These are phyloP conservation scores for Fonsecaea pedrosoi DNA, from an alignment of 2,329 filamentous ascomycete genomes.

Conservation along the genomic window DNA sequence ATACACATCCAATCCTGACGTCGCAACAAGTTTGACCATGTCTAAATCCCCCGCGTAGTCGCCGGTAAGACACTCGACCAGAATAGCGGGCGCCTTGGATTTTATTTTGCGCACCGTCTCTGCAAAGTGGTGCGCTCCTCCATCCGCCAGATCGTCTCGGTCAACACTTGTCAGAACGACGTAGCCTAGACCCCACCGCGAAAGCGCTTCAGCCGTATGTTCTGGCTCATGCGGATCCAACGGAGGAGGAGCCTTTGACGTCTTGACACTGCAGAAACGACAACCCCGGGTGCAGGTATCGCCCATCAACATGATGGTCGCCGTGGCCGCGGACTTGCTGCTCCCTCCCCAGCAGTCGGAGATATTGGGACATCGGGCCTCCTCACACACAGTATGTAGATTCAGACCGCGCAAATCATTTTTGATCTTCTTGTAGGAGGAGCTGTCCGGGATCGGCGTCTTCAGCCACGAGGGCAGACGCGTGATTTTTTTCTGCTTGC, in stretches of 20 bases:
- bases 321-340: slow-evolving; percentile 87
- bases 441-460: slow-evolving; percentile 85
- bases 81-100: slow-evolving; percentile 64
- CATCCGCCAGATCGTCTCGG: slow-evolving; percentile 87
- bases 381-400: slow-evolving; percentile 95
- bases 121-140: slow-evolving; percentile 86
- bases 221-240: slow-evolving; percentile 96
- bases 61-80: slow-evolving; percentile 65
- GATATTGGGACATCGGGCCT: slow-evolving; percentile 96
- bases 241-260: slow-evolving; percentile 74
- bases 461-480: slow-evolving; percentile 93
- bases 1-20: slow-evolving; percentile 91
- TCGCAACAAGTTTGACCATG: slow-evolving; percentile 83
- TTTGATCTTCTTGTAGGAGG: slow-evolving; percentile 94
- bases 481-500: slow-evolving; percentile 69
- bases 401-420: slow-evolving; percentile 86
- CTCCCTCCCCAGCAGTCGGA: slow-evolving; percentile 96
- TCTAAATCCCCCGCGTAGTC: slow-evolving; percentile 86
- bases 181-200: slow-evolving; percentile 92
- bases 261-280: slow-evolving; percentile 97
- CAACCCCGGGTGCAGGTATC: slow-evolving; percentile 97
- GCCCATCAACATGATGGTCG: slow-evolving; percentile 99
- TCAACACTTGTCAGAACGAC: slow-evolving; percentile 94
- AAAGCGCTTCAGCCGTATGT: slow-evolving; percentile 91
- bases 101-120: slow-evolving; percentile 96